Evolutionary conservation across 2,329 filamentous ascomycete genomes (phyloP), one percentile per base, ranked within the genome.

Genomic region (Tolypocladium ovalisporum): DNA sequence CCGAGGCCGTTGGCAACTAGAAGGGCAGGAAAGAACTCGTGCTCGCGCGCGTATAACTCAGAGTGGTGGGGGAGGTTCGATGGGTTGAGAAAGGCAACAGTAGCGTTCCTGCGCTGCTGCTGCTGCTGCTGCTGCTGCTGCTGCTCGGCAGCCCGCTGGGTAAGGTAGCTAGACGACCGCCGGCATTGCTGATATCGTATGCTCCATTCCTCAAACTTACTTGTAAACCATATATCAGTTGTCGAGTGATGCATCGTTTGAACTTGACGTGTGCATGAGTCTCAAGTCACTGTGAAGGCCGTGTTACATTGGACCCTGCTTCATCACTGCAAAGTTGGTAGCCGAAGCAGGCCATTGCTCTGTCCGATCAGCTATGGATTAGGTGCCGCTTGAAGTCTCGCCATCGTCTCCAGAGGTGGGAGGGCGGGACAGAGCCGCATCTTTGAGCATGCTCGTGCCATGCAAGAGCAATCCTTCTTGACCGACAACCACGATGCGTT

Each of bases 1-100:
- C 84, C 64, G 84, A 86, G 77, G 69, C 77, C 55, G 80, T 86
- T 53, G 71, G 71, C 59, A 66, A 57, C 58, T 57, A 52, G 29
- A 36, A 27, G 9, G 32, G 12, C 39, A 9, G 47, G 4, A 12
- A 36, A 3, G 5, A 8, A 13, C 3, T 13, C 29, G 8, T 7
- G 47, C 47, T 51, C 47, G 47, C 29, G 47, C 47, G 13, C 19
- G n/a, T 7, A 22, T 1, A n/a, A 9, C 27, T 10, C 12, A 13
- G 12, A 13, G 9, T 5, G 8, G 9, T 13, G 44, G 19, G 44
- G 27, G 27, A n/a, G 17, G 17, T 19, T 3, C 6, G 6, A n/a
- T 34, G 27, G 47, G 27, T 34, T n/a, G 17, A 27, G 19, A 19
- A 10, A 34, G 27, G 47, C 47, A n/a, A n/a, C 4, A 17, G 8